A percentile compares a stretch with the other conserved stretches of the same genome.
Conservation (phyloP, 192 early-diverging fungal species). For the Dissophora globulifera region DNA sequence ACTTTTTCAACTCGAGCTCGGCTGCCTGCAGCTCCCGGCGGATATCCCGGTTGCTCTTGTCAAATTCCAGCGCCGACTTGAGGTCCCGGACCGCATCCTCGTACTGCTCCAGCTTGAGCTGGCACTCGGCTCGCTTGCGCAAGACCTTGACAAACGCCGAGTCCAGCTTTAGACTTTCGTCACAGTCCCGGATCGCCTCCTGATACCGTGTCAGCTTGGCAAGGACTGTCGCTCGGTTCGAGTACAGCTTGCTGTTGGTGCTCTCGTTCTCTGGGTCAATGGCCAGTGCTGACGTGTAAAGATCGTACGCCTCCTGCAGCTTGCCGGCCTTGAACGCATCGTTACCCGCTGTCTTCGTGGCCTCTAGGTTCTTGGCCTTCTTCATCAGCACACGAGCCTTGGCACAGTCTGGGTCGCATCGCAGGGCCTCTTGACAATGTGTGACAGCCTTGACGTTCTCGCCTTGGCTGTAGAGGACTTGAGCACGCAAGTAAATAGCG, state of each 20-base stretch:
- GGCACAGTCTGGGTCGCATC: constrained; percentile 82
- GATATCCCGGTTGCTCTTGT: constrained; percentile 67
- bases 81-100: constrained; percentile 87
- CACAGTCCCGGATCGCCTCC: constrained; percentile 70
- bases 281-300: constrained; percentile 74
- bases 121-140: constrained; percentile 79
- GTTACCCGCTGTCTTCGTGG: constrained; percentile 77
- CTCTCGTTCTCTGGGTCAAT: constrained; percentile 71
- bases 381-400: constrained; percentile 73
- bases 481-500: constrained; percentile 73
- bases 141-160: constrained; percentile 77
- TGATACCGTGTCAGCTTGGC: constrained; percentile 70
- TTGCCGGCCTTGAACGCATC: constrained; percentile 71
- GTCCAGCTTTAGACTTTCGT: constrained; percentile 72
- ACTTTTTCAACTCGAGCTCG: constrained; percentile 71
- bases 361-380: constrained; percentile 71
- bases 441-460: constrained; percentile 63
- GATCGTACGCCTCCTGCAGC: constrained; percentile 70
- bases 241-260: constrained; percentile 75
- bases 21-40: constrained; percentile 61
- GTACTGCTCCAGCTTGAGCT: constrained; percentile 76
- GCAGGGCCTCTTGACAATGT: constrained; percentile 70
- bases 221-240: constrained; percentile 79
- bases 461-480: constrained; percentile 77
- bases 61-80: constrained; percentile 65